A percentile compares a stretch with the other conserved stretches of the same genome.
Conservation (phyloP, 495 filamentous ascomycete genomes). For the Astrothelium macrocarpum region DNA sequence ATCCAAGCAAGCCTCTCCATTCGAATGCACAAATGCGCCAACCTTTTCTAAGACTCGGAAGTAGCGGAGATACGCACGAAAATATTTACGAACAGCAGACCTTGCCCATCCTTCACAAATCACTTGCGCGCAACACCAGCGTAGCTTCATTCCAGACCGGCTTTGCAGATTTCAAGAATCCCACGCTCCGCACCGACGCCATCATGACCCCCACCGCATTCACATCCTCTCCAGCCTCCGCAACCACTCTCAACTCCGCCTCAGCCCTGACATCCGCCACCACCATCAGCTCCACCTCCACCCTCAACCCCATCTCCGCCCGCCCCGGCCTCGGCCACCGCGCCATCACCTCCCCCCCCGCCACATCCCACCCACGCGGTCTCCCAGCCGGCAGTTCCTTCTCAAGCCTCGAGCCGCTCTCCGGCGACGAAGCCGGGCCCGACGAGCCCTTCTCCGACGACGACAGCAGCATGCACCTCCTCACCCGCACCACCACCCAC, state of each 20-base stretch:
- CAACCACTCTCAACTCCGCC: neutral
- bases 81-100: slow-evolving; percentile 92
- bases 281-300: neutral
- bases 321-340: slow-evolving; percentile 32
- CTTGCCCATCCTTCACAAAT: slow-evolving; percentile 79
- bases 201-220: slow-evolving; percentile 54
- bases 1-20: neutral
- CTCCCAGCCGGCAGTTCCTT: slow-evolving; percentile 18
- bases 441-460: slow-evolving; percentile 34
- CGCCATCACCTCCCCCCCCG: slow-evolving; percentile 29
- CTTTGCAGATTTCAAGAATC: slow-evolving; percentile 58
- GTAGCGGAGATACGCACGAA: slow-evolving; percentile 54
- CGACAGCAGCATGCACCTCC: slow-evolving; percentile 26
- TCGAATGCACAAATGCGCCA: slow-evolving; percentile 26
- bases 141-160: slow-evolving; percentile 79
- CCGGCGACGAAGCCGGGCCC: slow-evolving; percentile 17
- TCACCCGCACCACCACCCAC: slow-evolving; percentile 22
- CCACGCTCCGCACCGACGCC: slow-evolving; percentile 24
- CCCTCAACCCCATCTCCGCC: neutral
- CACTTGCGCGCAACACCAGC: slow-evolving; percentile 59
- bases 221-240: slow-evolving; percentile 25
- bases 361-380: neutral
- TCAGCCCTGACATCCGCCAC: neutral
- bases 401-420: slow-evolving; percentile 17
- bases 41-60: slow-evolving; percentile 25